Conservation (phyloP, 345 rosid species). For the Lepidium sativum region DNA sequence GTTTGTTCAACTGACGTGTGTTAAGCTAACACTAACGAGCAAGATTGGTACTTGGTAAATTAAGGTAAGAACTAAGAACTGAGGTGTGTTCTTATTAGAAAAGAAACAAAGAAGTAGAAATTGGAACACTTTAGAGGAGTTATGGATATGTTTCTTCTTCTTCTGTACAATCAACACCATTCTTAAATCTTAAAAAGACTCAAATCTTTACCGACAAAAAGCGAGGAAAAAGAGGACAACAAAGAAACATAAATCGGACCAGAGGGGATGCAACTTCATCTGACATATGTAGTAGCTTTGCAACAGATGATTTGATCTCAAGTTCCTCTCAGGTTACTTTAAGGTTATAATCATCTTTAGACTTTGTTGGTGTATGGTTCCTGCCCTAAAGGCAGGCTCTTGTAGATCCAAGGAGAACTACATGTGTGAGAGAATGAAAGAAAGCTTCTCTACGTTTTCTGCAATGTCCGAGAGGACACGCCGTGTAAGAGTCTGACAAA, state of each 20-base stretch:
- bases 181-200: background rate
- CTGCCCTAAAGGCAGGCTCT: background rate
- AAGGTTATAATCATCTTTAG: conserved; percentile 10
- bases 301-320: too few relatives aligned
- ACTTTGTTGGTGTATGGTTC: conserved; percentile 7
- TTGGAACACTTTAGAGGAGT: background rate
- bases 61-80: background rate
- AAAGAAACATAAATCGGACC: background rate
- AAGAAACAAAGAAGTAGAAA: background rate
- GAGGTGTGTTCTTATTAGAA: conserved; percentile 4
- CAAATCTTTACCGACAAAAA: conserved; percentile 2
- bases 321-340: too few relatives aligned
- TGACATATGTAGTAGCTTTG: conserved; percentile 5
- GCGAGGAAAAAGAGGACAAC: background rate
- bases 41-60: background rate
- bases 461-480: conserved; percentile 63
- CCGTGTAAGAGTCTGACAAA: conserved; percentile 85
- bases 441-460: conserved; percentile 41
- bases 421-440: background rate
- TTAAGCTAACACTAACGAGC: background rate
- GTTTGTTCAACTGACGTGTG: background rate
- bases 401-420: conserved; percentile 2
- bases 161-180: conserved; percentile 10
- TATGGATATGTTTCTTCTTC: background rate
- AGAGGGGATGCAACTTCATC: background rate